Conservation (phyloP, 257 asterid genomes). For the Coffea canephora region DNA sequence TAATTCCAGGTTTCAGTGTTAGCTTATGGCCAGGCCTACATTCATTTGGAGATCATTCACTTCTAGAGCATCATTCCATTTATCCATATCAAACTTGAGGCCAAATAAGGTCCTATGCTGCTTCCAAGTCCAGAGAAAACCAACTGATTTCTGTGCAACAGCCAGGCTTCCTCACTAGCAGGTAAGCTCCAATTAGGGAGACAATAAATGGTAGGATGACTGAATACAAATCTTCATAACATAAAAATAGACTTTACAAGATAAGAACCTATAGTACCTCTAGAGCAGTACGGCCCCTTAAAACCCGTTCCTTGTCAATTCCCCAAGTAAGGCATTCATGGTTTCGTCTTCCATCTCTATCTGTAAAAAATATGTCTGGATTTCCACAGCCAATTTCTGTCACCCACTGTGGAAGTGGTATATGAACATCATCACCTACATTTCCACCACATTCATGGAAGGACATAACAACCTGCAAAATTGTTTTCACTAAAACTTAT, state of each 20-base stretch:
- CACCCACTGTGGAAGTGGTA: conserved; percentile 85
- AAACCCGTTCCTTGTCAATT: conserved; percentile 82
- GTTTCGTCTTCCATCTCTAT: conserved; percentile 75
- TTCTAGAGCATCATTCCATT: not conserved
- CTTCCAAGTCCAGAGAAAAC: no score
- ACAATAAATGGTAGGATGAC: not conserved
- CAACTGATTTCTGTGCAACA: no score
- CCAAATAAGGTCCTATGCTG: not conserved
- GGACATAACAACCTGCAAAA: conserved; percentile 68
- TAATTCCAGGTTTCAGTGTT: not conserved
- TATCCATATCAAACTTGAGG: not conserved
- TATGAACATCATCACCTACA: conserved; percentile 81
- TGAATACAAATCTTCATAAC: no score
- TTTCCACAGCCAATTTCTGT: conserved; percentile 81
- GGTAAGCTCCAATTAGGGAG: not conserved
- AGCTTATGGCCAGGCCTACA: not conserved
- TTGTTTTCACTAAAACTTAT: not conserved
- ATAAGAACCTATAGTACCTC: conserved; percentile 52
- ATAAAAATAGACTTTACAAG: not conserved
- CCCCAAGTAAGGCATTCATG: conserved; percentile 98
- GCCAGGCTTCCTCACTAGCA: no score
- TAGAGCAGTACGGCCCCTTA: conserved; percentile 83
- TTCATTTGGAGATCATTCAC: not conserved
- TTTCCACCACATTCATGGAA: conserved; percentile 92
- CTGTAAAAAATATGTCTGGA: conserved; percentile 91